Evolutionary conservation across 2,329 filamentous ascomycete genomes (phyloP).

Genomic region (Fusarium udum): DNA sequence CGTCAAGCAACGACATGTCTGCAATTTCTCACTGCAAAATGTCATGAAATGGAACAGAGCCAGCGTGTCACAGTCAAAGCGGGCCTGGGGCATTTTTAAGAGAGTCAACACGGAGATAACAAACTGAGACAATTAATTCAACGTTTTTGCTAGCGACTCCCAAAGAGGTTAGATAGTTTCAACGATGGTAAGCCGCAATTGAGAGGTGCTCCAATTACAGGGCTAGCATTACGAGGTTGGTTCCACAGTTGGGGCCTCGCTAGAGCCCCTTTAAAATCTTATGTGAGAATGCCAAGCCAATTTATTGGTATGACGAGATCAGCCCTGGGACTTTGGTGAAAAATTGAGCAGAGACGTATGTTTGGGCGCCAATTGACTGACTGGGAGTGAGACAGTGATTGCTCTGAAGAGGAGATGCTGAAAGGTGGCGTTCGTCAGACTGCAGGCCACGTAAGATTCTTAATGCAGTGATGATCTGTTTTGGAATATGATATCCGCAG

Average conservation of each 20-base stretch:
- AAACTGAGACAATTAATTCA: not conserved
- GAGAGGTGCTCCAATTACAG: constrained; percentile 1
- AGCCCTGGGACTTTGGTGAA: not conserved
- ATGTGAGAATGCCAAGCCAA: constrained; percentile 12
- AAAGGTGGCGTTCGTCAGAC: not conserved
- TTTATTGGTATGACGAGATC: not conserved
- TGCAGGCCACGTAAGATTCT: not conserved
- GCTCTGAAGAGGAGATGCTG: not conserved
- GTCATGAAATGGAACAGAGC: not conserved
- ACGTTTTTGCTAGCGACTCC: not conserved
- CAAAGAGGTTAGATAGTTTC: constrained; percentile 1
- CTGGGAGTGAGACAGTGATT: not conserved
- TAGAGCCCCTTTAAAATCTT: constrained; percentile 12
- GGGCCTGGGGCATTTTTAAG: not conserved
- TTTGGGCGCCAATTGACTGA: not conserved
- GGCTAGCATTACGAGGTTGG: not conserved
- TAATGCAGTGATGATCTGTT: not conserved
- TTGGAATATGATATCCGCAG: not conserved
- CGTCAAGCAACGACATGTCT: not conserved
- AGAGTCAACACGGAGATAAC: not conserved
- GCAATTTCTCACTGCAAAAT: not conserved
- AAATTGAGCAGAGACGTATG: not conserved
- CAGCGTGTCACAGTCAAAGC: not conserved
- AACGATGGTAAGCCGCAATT: constrained; percentile 7
- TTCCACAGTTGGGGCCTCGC: constrained; percentile 11